Base-by-base conservation (phyloP, 2,329 filamentous ascomycete genomes). In the Fusarium sp. region DNA sequence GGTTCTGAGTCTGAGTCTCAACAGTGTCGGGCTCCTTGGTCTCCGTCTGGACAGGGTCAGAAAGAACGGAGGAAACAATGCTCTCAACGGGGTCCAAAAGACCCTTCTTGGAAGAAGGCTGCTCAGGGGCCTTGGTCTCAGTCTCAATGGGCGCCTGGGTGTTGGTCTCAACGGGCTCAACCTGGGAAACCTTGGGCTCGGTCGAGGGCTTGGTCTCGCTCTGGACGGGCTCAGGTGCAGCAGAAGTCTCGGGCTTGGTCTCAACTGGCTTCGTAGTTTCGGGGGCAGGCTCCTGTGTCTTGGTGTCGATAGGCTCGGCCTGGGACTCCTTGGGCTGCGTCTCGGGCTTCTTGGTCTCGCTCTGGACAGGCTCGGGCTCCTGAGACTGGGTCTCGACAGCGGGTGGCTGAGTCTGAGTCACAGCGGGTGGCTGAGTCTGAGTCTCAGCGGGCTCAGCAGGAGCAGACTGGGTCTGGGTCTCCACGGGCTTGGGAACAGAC, bases 21-120 rank as follows among this genome's bases (percentile, higher is more conserved):
- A 36, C 60, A 25, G 72, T 58, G 58, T 70, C 45, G 9, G 74
- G 60, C 13, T 56, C 42, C 2, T 57, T 70, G 7, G 71, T 73
- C 62, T 75, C 56, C 2, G 71, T 66, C 14, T 67, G 40, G 16
- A 29, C 65, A 5, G 75, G 56, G 5, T 65, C 66, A 9, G 75
- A 66, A 20, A 72, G 47, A 22, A 69, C 20, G 3, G 72, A 71
- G 57, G 60, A 72, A 8, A 78, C 16, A 29, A 76, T 50, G 31
- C 68, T 77, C 50, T 74, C 58, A 13, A 77, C 61, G 1, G 78
- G 74, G 16, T 76, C 72, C n/a, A 75, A 22, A 11, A 79, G 25
- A n/a, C 66, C 74, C 22, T 66, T 47, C n/a, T 71, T 68, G 2
- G 70, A 63, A 5, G 76, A 63, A 11, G 66, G 57, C 31, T 62